Base-by-base conservation (phyloP, 345 rosid genomes). In the Populus nigra region DNA sequence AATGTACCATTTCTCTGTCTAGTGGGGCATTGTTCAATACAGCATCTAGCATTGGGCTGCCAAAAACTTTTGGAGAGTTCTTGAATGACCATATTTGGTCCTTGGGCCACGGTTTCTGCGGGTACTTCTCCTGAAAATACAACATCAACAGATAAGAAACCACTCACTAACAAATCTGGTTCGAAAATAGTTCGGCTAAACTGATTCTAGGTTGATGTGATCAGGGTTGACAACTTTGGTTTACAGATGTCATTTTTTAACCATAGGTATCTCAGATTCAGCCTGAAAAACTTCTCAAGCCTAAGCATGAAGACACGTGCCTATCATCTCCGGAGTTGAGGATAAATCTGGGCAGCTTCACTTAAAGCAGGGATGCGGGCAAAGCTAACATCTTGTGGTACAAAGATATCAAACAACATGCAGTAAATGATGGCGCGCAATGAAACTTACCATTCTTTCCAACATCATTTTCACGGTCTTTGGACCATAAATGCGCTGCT, bases 41-140 rank as follows among this genome's bases (percentile, higher is more conserved):
- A 0, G 94, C 85, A 71, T 96, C 98, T 3, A 96, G 87, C 99
- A 93, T 96, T 15, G 99, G 99, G 87, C 98, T 94, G 66, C 98
- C 99, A 38, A 88, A 80, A 41, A 93, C 84, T 77, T 86, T 83
- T 0, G 89, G 91, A 20, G 73, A 31, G 62, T 77, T 81, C 84
- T 90, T 92, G 81, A 94, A 96, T 27, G 91, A 85, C 99, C 99
- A 96, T 83, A 93, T 93, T 75, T 88, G 91, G 77, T 96, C 97
- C 87, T 88, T 91, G 8, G 98, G 97, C 99, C 99, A 96, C 2
- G 97, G 88, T 86, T 84, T 91, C 83, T 96, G 98, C 0, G 93
- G 88, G 73, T 88, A 96, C 82, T 92, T 96, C 75, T 87, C 95
- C 99, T 96, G 91, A 36, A 82, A 27, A 68, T 23, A 75, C 17